Evolutionary conservation across 1,139 yeast species (phyloP).

Genomic region (Debaryomyces subglobosus): DNA sequence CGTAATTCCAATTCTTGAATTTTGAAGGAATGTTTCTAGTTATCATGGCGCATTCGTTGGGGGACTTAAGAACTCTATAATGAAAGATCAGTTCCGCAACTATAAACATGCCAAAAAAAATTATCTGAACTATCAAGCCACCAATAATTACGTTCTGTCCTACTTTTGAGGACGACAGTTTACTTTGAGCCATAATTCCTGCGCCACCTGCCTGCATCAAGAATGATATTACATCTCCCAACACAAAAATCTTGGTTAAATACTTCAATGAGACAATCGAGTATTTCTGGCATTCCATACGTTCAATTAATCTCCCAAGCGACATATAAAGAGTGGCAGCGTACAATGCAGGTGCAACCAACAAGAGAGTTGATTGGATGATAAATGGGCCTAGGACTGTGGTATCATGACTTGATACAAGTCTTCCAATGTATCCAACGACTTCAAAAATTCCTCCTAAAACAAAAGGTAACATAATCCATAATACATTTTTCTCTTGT

Average conservation of each 20-base stretch:
- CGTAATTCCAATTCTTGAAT: conserved; percentile 17
- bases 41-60: conserved; percentile 6
- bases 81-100: conserved; percentile 12
- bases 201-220: conserved; percentile 48
- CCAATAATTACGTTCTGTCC: conserved; percentile 30
- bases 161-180: conserved; percentile 7
- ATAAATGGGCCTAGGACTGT: conserved; percentile 30
- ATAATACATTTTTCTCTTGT: conserved; percentile 6
- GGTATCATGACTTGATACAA: conserved; percentile 20
- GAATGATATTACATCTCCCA: conserved; percentile 45
- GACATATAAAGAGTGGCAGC: conserved; percentile 51
- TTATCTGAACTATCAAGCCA: conserved; percentile 38
- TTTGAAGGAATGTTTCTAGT: conserved; percentile 11
- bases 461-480: conserved; percentile 22
- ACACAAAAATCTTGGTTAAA: conserved; percentile 44
- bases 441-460: conserved; percentile 29
- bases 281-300: conserved; percentile 26
- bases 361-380: conserved; percentile 29
- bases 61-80: conserved; percentile 6
- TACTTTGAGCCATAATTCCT: conserved; percentile 32
- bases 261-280: conserved; percentile 33
- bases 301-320: conserved; percentile 36
- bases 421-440: conserved; percentile 40
- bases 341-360: conserved; percentile 47
- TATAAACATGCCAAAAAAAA: conserved; percentile 35